Evolutionary conservation across 192 early-diverging fungal species (phyloP).

Genomic region (Haplosporangium gracile): DNA sequence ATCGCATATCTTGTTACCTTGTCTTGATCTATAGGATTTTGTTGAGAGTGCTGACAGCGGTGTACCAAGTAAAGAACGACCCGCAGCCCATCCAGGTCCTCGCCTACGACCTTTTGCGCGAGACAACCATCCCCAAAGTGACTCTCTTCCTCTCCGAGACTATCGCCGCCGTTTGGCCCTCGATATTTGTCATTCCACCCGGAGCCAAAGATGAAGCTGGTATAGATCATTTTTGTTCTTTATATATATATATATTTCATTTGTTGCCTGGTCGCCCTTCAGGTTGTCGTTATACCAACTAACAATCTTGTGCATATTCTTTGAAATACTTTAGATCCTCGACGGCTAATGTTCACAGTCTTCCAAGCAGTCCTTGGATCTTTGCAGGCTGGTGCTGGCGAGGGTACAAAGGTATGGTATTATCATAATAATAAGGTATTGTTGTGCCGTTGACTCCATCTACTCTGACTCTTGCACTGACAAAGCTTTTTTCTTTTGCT

Average conservation of each 20-base stretch:
- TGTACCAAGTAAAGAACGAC: conserved; percentile 4
- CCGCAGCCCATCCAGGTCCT: conserved; percentile 2
- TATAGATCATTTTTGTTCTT: not conserved
- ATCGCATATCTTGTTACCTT: not conserved
- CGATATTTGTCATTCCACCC: conserved; percentile 3
- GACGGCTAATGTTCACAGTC: not conserved
- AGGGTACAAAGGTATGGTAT: conserved; percentile 5
- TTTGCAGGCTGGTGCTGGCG: conserved; percentile 13
- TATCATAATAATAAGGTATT: not conserved
- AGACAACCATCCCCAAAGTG: conserved; percentile 11
- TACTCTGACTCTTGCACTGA: not conserved
- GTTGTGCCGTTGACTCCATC: not conserved
- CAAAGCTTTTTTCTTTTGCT: not conserved
- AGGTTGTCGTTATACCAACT: not conserved
- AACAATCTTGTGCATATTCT: not conserved
- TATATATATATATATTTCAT: not conserved
- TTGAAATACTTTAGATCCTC: conserved; percentile 12
- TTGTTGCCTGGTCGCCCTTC: not conserved
- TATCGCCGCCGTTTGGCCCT: conserved; percentile 41
- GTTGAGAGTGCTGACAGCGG: conserved; percentile 20
- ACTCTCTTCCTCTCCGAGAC: conserved; percentile 32
- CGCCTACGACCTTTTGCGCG: conserved; percentile 31
- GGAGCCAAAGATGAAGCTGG: not conserved
- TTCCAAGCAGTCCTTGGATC: conserved; percentile 31
- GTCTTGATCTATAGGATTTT: conserved; percentile 16